These are phyloP conservation scores for Glonium stellatum DNA, from an alignment of 495 filamentous ascomycete genomes.

Conservation along the genomic window DNA sequence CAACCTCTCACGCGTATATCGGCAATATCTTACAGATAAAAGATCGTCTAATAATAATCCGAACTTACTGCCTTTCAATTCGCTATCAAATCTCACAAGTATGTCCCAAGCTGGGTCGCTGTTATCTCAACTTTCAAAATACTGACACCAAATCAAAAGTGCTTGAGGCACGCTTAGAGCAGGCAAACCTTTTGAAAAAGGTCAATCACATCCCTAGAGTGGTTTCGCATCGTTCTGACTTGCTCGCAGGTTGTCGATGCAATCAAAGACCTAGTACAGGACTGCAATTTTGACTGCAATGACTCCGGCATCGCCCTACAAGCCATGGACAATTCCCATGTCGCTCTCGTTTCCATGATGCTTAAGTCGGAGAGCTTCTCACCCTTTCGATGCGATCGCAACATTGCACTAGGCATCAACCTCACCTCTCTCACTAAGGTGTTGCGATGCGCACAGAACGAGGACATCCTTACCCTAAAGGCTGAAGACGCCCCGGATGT, in stretches of 20 bases:
- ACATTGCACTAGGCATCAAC: slow-evolving; percentile 97
- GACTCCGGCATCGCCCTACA: slow-evolving; percentile 96
- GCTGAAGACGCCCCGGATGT: slow-evolving; percentile 94
- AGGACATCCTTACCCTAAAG: slow-evolving; percentile 94
- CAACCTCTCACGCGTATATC: too few relatives aligned
- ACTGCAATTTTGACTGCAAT: slow-evolving; percentile 99
- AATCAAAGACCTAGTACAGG: slow-evolving; percentile 98
- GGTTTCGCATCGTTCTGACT: slow-evolving; percentile 15
- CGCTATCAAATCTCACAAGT: background rate
- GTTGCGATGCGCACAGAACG: slow-evolving; percentile 84
- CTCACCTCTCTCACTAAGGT: slow-evolving; percentile 95
- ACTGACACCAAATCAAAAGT: slow-evolving; percentile 43
- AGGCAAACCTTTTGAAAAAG: slow-evolving; percentile 93
- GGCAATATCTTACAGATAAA: too few relatives aligned
- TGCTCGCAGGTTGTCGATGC: slow-evolving; percentile 79
- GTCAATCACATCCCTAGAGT: slow-evolving; percentile 41
- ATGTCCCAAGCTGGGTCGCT: background rate
- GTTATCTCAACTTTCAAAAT: background rate
- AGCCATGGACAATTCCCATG: slow-evolving; percentile 99
- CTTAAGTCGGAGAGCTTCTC: slow-evolving; percentile 93
- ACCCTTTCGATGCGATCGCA: slow-evolving; percentile 97
- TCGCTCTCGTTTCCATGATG: slow-evolving; percentile 97
- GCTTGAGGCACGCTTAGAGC: slow-evolving; percentile 95
- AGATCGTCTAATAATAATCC: too few relatives aligned
- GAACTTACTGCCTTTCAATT: too few relatives aligned